Evolutionary conservation across 2,329 filamentous ascomycete genomes (phyloP), one percentile per base, ranked within the genome.

Genomic region (Penicillium thymicola): DNA sequence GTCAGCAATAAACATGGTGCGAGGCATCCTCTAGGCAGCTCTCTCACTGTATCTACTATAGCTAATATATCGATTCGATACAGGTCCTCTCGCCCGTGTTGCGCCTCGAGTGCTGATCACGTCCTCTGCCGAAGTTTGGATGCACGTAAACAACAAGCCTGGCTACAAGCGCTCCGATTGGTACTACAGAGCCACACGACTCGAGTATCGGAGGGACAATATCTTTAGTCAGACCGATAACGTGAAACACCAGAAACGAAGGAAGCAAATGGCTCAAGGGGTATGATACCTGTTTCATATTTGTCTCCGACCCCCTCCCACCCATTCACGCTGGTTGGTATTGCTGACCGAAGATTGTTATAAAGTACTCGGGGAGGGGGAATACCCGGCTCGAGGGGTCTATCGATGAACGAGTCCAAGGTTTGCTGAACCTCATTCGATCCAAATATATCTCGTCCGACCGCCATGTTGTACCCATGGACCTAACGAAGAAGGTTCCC

Each of bases 331-430:
- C 5, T n/a, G 10, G 6, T 16, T n/a, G 10, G 6, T 16, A 13
- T 28, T 30, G 25, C 28, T 52, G 32, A 54, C 27, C 7, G 2
- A 5, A 18, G 5, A 46, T 28, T 11, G 1, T 43, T 36, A 30
- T 38, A 41, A 32, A 65, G 60, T 85, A 85, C 62, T 79, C 82
- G 2, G 82, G 82, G 3, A 78, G 80, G 52, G 82, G 84, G 48
- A 84, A 84, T 36, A 71, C 75, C 1, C 72, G 74, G 0, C 67
- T 85, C 3, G 82, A 85, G 57, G 61, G 66, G 0, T 75, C 78
- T 5, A 76, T 86, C 27, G 79, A 85, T 56, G 59, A 70, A 6
- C 76, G 78, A 11, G 67, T 85, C 8, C 59, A 70, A 32, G 75
- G 81, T 11, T 66, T 83, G 1, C 60, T 85, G 30, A 63, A 74